Conservation (phyloP, 495 filamentous ascomycete species). For the Daldinia vernicosa region DNA sequence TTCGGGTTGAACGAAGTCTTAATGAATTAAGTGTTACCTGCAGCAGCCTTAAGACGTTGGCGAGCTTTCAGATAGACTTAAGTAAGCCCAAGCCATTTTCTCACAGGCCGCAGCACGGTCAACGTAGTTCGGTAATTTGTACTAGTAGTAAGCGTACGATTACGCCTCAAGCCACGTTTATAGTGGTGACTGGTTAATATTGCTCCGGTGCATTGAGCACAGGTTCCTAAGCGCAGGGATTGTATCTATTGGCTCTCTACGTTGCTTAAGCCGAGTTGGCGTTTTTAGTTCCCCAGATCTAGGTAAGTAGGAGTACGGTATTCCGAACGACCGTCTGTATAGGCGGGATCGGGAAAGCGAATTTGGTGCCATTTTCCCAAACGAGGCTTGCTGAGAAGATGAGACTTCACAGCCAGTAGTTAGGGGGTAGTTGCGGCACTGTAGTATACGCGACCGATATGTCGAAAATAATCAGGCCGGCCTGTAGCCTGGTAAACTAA, state of each 20-base stretch:
- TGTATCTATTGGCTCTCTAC: neutral
- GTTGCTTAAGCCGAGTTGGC: neutral
- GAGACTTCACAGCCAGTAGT: neutral
- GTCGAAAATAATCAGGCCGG: constrained; percentile 10
- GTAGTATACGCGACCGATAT: constrained; percentile 2
- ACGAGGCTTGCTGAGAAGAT: neutral
- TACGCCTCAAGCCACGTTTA: neutral
- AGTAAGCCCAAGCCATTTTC: neutral
- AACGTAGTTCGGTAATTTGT: neutral
- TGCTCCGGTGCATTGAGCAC: neutral
- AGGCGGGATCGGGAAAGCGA: neutral
- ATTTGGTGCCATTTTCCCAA: neutral
- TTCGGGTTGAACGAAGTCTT: neutral
- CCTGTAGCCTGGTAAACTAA: neutral
- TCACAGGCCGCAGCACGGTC: neutral
- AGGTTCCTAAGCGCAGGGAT: neutral
- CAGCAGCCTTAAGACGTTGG: neutral
- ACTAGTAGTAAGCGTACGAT: neutral
- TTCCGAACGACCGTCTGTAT: neutral
- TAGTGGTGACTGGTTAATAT: neutral
- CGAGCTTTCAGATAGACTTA: neutral
- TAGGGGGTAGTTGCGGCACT: neutral
- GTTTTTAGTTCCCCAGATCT: neutral
- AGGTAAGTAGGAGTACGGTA: neutral
- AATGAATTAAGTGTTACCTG: neutral